These are phyloP conservation scores for Cyclotella baltica DNA, from an alignment of 108 stramenopile species.

Conservation along the genomic window DNA sequence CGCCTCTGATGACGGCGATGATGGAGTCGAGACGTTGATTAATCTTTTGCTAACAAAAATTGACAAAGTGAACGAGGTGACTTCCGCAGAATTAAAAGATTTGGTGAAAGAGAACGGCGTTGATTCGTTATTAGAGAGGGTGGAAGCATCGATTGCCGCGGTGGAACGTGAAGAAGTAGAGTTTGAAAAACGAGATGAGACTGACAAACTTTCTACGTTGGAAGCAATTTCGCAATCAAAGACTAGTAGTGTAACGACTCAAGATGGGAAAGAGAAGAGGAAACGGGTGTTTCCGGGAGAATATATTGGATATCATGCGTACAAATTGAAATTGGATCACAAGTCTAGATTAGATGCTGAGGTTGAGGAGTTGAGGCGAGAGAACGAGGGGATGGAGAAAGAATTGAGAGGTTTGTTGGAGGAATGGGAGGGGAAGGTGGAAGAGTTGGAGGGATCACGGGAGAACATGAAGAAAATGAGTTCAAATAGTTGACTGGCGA, in stretches of 20 bases:
- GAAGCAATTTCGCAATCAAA: constrained; percentile 30
- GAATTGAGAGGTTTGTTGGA: constrained; percentile 43
- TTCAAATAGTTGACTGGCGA: background rate
- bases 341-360: constrained; percentile 18
- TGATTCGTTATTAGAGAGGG: constrained; percentile 11
- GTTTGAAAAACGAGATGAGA: constrained; percentile 18
- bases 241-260: background rate
- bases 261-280: constrained; percentile 19
- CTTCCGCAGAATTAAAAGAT: constrained; percentile 13
- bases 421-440: constrained; percentile 26
- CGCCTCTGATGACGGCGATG: constrained; percentile 16
- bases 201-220: constrained; percentile 32
- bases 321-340: constrained; percentile 41
- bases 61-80: constrained; percentile 41
- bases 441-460: constrained; percentile 33
- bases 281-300: constrained; percentile 26
- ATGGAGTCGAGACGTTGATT: constrained; percentile 30
- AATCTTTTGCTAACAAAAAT: constrained; percentile 37
- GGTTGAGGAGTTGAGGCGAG: constrained; percentile 12
- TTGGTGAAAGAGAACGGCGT: constrained; percentile 25
- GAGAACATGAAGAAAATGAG: constrained; percentile 20
- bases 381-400: constrained; percentile 33
- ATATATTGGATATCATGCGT: constrained; percentile 34
- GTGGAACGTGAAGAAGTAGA: constrained; percentile 27
- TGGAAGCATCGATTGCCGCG: constrained; percentile 27